These are phyloP conservation scores for Sugiyamaella marilandica DNA, from an alignment of 805 yeast genomes.

Conservation along the genomic window DNA sequence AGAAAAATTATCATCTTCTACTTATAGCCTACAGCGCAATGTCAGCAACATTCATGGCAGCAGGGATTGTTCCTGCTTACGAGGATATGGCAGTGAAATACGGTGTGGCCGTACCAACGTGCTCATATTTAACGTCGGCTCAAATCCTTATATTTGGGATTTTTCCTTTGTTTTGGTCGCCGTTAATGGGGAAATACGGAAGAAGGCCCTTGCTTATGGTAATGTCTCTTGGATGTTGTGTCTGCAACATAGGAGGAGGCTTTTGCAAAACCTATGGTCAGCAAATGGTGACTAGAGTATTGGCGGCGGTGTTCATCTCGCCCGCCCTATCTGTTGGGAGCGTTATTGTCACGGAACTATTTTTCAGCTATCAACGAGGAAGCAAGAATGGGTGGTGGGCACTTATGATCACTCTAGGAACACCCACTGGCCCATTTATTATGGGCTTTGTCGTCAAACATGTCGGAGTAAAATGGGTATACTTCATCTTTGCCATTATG, in stretches of 20 bases:
- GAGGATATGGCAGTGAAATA: conserved; percentile 12
- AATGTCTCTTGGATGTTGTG: conserved; percentile 5
- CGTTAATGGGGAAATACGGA: conserved; percentile 15
- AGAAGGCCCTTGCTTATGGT: conserved; percentile 12
- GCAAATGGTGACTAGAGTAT: conserved; percentile 16
- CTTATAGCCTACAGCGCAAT: conserved; percentile 15
- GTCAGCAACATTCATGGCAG: conserved; percentile 17
- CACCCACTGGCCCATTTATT: conserved; percentile 17
- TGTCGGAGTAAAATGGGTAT: conserved; percentile 16
- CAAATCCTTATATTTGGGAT: conserved; percentile 15
- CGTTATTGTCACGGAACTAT: conserved; percentile 16
- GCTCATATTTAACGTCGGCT: conserved; percentile 16
- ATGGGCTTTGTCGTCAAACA: conserved; percentile 17
- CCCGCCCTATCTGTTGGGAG: conserved; percentile 18
- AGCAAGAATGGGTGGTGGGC: conserved; percentile 18
- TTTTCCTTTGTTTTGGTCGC: conserved; percentile 15
- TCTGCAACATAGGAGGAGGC: conserved; percentile 17
- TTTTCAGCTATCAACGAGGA: conserved; percentile 16
- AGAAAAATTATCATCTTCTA: conserved; percentile 13
- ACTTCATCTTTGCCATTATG: conserved; percentile 14
- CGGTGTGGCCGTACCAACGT: conserved; percentile 12
- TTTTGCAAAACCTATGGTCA: conserved; percentile 16
- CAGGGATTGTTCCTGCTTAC: conserved; percentile 18
- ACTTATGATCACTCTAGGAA: conserved; percentile 14
- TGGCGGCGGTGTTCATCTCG: conserved; percentile 14